These are phyloP conservation scores for Xylariaceae sp. DNA, from an alignment of 2,329 filamentous ascomycete genomes.

Conservation along the genomic window DNA sequence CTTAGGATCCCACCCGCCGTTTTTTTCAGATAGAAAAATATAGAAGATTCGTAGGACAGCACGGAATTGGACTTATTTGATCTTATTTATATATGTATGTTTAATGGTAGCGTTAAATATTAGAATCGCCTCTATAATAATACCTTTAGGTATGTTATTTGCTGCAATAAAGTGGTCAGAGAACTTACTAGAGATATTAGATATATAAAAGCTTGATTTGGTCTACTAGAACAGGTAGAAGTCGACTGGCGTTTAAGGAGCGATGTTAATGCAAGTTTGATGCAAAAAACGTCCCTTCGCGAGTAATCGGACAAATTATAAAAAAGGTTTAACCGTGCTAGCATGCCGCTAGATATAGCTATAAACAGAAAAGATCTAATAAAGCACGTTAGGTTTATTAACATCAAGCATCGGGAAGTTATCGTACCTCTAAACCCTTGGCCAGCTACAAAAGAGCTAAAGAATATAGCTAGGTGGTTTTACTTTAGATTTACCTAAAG, in stretches of 20 bases:
- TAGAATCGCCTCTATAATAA: conserved; percentile 74
- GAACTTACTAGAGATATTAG: too few species aligned
- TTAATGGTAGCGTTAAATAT: conserved; percentile 70
- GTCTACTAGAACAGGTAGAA: conserved; percentile 82
- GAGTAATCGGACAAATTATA: conserved; percentile 69
- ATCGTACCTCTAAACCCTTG: conserved; percentile 72
- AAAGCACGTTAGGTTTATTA: conserved; percentile 69
- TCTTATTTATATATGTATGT: conserved; percentile 76
- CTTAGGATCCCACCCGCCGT: conserved; percentile 67
- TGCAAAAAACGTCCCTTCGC: conserved; percentile 49
- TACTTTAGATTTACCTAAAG: conserved; percentile 72
- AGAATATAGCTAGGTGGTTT: conserved; percentile 76
- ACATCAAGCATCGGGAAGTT: conserved; percentile 68
- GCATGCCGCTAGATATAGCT: conserved; percentile 61
- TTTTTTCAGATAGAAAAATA: conserved; percentile 67
- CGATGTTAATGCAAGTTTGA: conserved; percentile 49
- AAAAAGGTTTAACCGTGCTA: conserved; percentile 61
- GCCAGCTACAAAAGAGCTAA: conserved; percentile 60
- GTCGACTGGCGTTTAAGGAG: conserved; percentile 76
- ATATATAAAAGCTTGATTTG: conserved; percentile 71
- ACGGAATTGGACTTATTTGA: conserved; percentile 60
- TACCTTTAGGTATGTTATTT: conserved; percentile 59
- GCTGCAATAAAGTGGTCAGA: too few species aligned
- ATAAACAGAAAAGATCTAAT: conserved; percentile 56
- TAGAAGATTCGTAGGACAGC: conserved; percentile 68